phyloP scores from a whole-genome alignment of 2,329 filamentous ascomycete species.

The Eurotiales sp. region DNA sequence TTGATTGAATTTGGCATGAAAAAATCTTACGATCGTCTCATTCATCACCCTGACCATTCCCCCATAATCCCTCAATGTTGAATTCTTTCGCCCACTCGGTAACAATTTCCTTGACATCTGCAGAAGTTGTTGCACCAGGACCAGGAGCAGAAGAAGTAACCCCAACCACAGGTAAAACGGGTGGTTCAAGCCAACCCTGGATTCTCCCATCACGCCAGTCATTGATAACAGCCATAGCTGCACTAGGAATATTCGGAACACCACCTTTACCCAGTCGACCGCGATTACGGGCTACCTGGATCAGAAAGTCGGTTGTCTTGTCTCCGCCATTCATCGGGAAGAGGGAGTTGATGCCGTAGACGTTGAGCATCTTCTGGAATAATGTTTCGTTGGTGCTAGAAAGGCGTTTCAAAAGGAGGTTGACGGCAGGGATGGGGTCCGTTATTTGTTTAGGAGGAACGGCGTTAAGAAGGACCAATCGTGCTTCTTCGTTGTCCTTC shows the following conservation, averaged over 20 bases:
- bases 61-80: constrained; percentile 89
- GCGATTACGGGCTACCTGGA: constrained; percentile 91
- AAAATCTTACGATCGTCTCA: constrained; percentile 28
- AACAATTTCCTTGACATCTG: constrained; percentile 80
- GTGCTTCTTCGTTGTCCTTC: constrained; percentile 70
- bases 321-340: constrained; percentile 65
- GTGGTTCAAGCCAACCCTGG: constrained; percentile 83
- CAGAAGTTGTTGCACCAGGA: constrained; percentile 29
- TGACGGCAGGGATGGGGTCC: constrained; percentile 84
- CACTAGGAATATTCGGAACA: constrained; percentile 80
- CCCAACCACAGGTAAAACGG: constrained; percentile 59
- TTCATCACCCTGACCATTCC: constrained; percentile 52
- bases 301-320: constrained; percentile 80
- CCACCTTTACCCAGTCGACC: constrained; percentile 85
- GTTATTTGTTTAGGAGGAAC: constrained; percentile 91
- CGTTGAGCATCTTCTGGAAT: constrained; percentile 71
- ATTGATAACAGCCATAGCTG: constrained; percentile 89
- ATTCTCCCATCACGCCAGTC: constrained; percentile 96
- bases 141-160: constrained; percentile 42
- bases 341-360: constrained; percentile 81
- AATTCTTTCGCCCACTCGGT: constrained; percentile 93
- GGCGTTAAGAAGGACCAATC: constrained; percentile 83
- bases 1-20: background rate
- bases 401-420: constrained; percentile 76
- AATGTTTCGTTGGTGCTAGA: constrained; percentile 65